Evolutionary conservation across 108 stramenopile genomes (phyloP), one percentile per base, ranked within the genome.

Genomic region (Cyclostephanos invisitatus): DNA sequence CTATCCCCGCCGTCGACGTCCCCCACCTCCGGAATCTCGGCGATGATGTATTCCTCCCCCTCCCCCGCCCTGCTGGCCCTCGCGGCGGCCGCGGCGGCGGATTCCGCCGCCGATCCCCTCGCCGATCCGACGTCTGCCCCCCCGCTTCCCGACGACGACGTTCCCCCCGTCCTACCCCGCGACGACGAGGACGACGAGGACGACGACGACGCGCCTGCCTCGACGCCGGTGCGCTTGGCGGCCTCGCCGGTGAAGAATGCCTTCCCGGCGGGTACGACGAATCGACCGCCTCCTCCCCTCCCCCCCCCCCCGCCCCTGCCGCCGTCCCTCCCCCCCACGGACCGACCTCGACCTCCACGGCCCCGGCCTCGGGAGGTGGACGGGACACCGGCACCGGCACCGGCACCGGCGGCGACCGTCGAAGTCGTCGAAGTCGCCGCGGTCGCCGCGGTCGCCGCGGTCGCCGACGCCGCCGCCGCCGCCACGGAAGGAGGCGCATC

Each of bases 31-130:
- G 68, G 22, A 64, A 78, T 46, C 57, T 90, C 85, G 6, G 86
- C 90, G 10, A 94, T 89, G 36, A 86, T 64, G 50, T 90, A 85
- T 78, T 94, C 92, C 67, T 94, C 92, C 1, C 86, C 83, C 81
- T 78, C 86, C 51, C 74, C 77, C 51, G 61, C 25, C 55, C 50
- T 77, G 56, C 74, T 74, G 57, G 61, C 25, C 55, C 50, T 77
- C 37, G 77, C 76, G 22, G 76, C 77, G 5, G 72, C 66, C 10
- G 73, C 67, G 3, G 75, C 75, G 56, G 72, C 49, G n/a, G 69
- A 65, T 62, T 77, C 75, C 5, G 69, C 75, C 18, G 63, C 56
- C 42, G 61, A 73, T 20, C 32, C 32, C 4, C 70, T 72, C 49
- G 70, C 62, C 46, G 72, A 69, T 3, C 40, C 44, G 21, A 14